A percentile compares a stretch with the other conserved stretches of the same genome.
Evolutionary conservation across 345 rosid genomes (phyloP).

Genomic region (Eutrema heterophyllum): DNA sequence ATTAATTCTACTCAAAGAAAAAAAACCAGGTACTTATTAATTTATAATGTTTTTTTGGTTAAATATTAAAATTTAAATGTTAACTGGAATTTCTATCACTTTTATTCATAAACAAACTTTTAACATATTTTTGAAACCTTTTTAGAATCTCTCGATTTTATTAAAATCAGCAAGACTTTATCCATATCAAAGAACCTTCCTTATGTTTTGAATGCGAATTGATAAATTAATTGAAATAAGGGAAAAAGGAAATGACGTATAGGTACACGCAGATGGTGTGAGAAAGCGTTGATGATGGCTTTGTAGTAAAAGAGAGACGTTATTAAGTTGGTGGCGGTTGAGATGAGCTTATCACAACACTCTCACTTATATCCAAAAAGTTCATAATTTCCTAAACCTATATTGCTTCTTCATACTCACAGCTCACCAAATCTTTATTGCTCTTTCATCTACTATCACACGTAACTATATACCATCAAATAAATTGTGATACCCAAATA

Average conservation of each 20-base stretch:
- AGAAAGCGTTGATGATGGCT: slow-evolving; percentile 8
- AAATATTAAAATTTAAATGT: too few relatives aligned
- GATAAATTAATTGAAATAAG: neutral
- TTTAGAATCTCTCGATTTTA: neutral
- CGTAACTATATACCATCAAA: too few relatives aligned
- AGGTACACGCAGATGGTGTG: slow-evolving; percentile 15
- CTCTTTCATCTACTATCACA: slow-evolving; percentile 17
- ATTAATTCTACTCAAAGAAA: neutral
- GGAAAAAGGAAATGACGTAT: neutral
- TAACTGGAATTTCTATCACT: neutral
- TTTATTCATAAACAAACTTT: neutral
- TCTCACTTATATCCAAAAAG: slow-evolving; percentile 17
- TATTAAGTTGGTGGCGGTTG: slow-evolving; percentile 29
- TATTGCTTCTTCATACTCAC: neutral
- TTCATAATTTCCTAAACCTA: slow-evolving; percentile 13
- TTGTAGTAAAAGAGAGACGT: slow-evolving; percentile 17
- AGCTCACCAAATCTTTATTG: slow-evolving; percentile 25
- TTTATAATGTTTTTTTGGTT: too few relatives aligned
- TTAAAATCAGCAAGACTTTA: neutral
- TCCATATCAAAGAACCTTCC: neutral
- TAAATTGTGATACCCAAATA: too few relatives aligned
- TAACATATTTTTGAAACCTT: neutral
- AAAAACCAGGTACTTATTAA: too few relatives aligned
- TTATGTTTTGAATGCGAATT: neutral
- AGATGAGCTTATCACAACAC: slow-evolving; percentile 22